Conservation (phyloP, 495 filamentous ascomycete genomes). For the Polyplosphaeria fusca region DNA sequence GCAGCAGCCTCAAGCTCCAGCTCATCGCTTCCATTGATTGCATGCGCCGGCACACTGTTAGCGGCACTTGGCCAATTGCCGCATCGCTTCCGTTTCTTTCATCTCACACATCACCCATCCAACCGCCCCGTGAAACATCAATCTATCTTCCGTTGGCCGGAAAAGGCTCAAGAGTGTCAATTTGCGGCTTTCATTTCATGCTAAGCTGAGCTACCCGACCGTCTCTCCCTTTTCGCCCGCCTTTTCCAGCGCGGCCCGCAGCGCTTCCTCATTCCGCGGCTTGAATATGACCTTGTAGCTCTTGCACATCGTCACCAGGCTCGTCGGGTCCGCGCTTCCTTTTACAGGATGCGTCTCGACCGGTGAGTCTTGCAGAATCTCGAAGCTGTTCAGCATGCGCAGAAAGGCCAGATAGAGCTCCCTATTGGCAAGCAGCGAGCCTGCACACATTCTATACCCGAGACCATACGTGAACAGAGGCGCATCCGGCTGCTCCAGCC, state of each 20-base stretch:
- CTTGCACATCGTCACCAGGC: slow-evolving; percentile 56
- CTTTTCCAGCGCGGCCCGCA: slow-evolving; percentile 40
- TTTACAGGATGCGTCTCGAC: slow-evolving; percentile 54
- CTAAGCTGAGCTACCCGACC: neutral
- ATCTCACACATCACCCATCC: too few species aligned
- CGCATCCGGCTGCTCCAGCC: slow-evolving; percentile 60
- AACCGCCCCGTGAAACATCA: too few species aligned
- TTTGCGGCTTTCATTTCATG: too few species aligned
- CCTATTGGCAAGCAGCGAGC: slow-evolving; percentile 59
- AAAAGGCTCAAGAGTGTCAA: too few species aligned
- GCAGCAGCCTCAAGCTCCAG: too few species aligned
- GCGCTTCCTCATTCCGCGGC: slow-evolving; percentile 47
- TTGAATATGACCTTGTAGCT: slow-evolving; percentile 56
- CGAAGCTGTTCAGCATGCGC: slow-evolving; percentile 57
- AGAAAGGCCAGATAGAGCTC: slow-evolving; percentile 66
- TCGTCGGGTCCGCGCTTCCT: slow-evolving; percentile 56
- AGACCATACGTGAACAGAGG: slow-evolving; percentile 61
- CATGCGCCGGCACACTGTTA: too few species aligned
- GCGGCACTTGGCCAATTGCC: too few species aligned
- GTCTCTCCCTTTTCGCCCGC: neutral
- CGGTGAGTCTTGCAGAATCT: slow-evolving; percentile 46
- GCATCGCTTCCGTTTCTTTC: too few species aligned
- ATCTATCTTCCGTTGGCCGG: too few species aligned
- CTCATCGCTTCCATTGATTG: too few species aligned
- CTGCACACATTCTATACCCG: slow-evolving; percentile 66